These are phyloP conservation scores for Camellia japonica DNA, from an alignment of 148 eudicot species.

Conservation along the genomic window DNA sequence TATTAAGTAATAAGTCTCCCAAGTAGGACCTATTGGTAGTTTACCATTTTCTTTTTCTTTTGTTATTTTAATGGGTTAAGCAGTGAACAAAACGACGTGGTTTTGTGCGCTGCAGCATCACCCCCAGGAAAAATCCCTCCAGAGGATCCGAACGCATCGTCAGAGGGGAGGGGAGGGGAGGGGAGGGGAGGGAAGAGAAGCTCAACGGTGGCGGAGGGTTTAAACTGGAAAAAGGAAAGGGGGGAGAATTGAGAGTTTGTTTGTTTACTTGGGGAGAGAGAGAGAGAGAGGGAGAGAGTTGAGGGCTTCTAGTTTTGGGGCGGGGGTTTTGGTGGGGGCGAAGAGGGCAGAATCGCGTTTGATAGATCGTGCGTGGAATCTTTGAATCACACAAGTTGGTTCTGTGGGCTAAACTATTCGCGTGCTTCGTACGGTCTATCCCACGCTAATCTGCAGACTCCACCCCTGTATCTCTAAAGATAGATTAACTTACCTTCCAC, in stretches of 20 bases:
- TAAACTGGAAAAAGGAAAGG: background rate
- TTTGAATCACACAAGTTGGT: conserved; percentile 70
- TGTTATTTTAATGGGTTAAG: too few species aligned
- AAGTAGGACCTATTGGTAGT: too few species aligned
- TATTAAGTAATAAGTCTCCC: too few species aligned
- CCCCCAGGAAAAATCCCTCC: too few species aligned
- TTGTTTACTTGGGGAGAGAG: background rate
- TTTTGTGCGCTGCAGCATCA: too few species aligned
- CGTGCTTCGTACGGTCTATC: conserved; percentile 99
- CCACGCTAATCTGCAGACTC: conserved; percentile 54
- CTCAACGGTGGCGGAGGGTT: background rate
- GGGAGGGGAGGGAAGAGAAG: background rate
- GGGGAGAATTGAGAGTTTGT: background rate
- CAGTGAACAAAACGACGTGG: too few species aligned
- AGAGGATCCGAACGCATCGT: too few species aligned
- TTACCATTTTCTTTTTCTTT: too few species aligned
- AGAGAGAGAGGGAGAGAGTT: background rate
- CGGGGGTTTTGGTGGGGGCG: conserved; percentile 8
- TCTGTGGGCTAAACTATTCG: conserved; percentile 30
- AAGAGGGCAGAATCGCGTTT: conserved; percentile 73
- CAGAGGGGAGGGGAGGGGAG: too few species aligned
- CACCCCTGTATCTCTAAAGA: conserved; percentile 4
- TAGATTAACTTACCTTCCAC: background rate
- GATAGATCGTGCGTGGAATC: conserved; percentile 73
- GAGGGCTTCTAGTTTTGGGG: background rate